Evolutionary conservation across 108 stramenopile species (phyloP), one percentile per base, ranked within the genome.

Genomic region (Cylindrotheca fusiformis): DNA sequence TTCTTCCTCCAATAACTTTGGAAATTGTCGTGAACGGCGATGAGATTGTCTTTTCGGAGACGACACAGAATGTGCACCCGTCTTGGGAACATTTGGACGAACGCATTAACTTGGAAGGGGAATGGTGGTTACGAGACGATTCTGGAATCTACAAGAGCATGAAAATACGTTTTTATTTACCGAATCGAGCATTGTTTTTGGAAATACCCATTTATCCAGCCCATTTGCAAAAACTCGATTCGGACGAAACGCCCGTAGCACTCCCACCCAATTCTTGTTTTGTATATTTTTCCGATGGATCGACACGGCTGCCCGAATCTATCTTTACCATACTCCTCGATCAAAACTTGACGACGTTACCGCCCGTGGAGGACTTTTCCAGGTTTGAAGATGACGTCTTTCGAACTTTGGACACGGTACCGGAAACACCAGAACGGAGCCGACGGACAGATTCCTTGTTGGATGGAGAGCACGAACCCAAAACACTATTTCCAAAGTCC

Each of bases 151-250:
- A 63, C 51, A 63, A 63, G 49, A 49, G 50, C n/a, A 68, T 68
- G 65, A 55, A 23, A 59, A 60, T 41, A 41, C 6, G 36, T 6
- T 41, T 41, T 41, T 14, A 10, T 6, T 41, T 41, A 14, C 36
- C 36, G 10, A 14, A 21, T 58, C 3, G 20, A 1, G 31, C 19
- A 19, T 24, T 93, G 32, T 89, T 90, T 52, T 64, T 95, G 55
- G 84, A 80, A 71, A 79, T 83, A 14, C 58, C 88, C 30, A 80
- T 95, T 52, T 83, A 95, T 77, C 88, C 90, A 23, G 83, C 94
- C 68, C 32, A 72, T 80, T 36, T 88, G 83, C 51, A 90, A 87
- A 74, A 89, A 86, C 86, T 88, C 78, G 27, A 58, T 59, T 52
- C 53, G 6, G 45, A 41, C 23, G 17, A 68, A 45, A 19, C 44